phyloP scores from a whole-genome alignment of 2,329 filamentous ascomycete species.

The Ophioceras dolichostomum region DNA sequence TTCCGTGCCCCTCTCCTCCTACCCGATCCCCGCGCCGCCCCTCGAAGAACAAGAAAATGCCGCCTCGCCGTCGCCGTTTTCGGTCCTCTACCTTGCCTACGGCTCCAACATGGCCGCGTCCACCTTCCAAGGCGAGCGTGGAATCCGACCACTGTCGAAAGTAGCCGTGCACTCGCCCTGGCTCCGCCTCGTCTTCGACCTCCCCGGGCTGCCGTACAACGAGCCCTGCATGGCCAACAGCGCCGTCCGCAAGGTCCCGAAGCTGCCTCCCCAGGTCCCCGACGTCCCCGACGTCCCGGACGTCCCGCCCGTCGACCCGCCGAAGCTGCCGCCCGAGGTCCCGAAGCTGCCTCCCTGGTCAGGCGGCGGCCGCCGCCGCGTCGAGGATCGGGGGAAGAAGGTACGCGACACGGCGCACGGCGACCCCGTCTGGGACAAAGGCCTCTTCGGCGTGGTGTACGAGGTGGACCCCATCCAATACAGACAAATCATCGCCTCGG shows the following conservation, averaged over 20 bases:
- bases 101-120: conserved; percentile 77
- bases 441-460: conserved; percentile 87
- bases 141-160: conserved; percentile 69
- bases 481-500: conserved; percentile 74
- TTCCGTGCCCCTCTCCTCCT: conserved; percentile 9
- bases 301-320: conserved; percentile 7
- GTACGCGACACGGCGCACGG: conserved; percentile 29
- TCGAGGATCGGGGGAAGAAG: neutral
- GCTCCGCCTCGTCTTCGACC: conserved; percentile 69
- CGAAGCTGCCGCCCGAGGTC: conserved; percentile 2
- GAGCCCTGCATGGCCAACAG: conserved; percentile 93
- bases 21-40: conserved; percentile 10
- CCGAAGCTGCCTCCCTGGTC: conserved; percentile 3
- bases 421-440: conserved; percentile 57
- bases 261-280: conserved; percentile 20
- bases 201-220: conserved; percentile 71
- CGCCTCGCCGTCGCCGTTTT: too few species aligned
- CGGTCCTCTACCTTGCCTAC: conserved; percentile 75
- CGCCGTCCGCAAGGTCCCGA: conserved; percentile 41
- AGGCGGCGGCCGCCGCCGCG: neutral
- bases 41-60: too few species aligned
- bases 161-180: conserved; percentile 73
- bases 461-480: conserved; percentile 81
- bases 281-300: conserved; percentile 13
- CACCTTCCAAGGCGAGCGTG: conserved; percentile 67